Evolutionary conservation across 2,329 filamentous ascomycete genomes (phyloP).

Genomic region (Penicillium hesseltinei): DNA sequence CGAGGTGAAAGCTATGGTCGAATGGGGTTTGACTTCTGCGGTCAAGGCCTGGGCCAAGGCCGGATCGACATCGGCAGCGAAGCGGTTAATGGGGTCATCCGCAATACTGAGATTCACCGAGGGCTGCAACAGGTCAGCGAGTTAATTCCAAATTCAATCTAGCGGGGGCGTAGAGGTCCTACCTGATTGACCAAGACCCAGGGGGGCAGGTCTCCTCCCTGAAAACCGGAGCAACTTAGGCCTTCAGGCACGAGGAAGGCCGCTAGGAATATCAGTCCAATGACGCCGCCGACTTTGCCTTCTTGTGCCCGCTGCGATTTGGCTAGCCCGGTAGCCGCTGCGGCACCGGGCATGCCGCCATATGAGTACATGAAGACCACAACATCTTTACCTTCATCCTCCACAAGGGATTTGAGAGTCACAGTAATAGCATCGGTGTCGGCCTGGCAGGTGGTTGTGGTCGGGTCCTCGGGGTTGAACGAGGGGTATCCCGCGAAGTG

Average conservation of each 20-base stretch:
- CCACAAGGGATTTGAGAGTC: not conserved
- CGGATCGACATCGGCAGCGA: conserved; percentile 17
- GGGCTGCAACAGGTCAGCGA: not conserved
- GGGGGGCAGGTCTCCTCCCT: conserved; percentile 23
- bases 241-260: conserved; percentile 41
- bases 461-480: conserved; percentile 25
- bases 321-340: not conserved
- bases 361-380: not conserved
- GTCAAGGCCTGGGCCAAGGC: conserved; percentile 1
- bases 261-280: conserved; percentile 33
- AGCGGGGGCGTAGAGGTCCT: not conserved
- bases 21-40: conserved; percentile 20
- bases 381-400: not conserved
- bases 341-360: not conserved
- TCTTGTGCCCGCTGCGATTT: conserved; percentile 3
- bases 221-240: conserved; percentile 21
- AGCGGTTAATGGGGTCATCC: conserved; percentile 13
- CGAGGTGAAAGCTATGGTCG: conserved; percentile 24
- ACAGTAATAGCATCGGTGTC: conserved; percentile 34
- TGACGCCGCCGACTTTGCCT: conserved; percentile 1
- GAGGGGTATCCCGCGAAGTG: conserved; percentile 30
- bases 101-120: conserved; percentile 12
- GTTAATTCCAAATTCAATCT: not conserved
- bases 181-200: conserved; percentile 29
- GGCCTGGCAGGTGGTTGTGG: conserved; percentile 28